phyloP scores from a whole-genome alignment of 2,329 filamentous ascomycete species.

The Claviceps fusiformis region DNA sequence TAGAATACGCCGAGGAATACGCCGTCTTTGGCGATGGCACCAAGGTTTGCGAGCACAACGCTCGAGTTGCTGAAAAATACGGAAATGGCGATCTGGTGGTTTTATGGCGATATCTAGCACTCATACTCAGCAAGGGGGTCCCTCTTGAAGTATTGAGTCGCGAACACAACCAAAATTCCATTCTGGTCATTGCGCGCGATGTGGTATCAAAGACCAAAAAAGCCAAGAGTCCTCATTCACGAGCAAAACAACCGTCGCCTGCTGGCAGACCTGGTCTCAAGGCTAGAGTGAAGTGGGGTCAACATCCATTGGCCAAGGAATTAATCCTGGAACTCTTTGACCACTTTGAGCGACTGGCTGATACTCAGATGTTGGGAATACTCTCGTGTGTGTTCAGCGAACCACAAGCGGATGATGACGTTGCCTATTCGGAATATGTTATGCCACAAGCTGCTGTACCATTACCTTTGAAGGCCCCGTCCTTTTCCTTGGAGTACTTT shows the following conservation, averaged over 20 bases:
- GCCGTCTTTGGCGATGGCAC: conserved; percentile 69
- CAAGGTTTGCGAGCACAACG: conserved; percentile 77
- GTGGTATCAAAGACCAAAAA: conserved; percentile 31
- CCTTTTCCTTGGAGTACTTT: conserved; percentile 55
- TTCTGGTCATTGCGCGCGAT: conserved; percentile 56
- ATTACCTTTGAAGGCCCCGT: conserved; percentile 49
- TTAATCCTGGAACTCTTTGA: conserved; percentile 49
- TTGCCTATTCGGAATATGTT: conserved; percentile 43
- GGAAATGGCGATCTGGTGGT: conserved; percentile 60
- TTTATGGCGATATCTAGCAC: conserved; percentile 69
- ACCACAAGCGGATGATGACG: conserved; percentile 37
- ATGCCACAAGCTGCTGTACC: conserved; percentile 47
- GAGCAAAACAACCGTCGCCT: not conserved
- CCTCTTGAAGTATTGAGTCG: conserved; percentile 51
- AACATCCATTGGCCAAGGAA: conserved; percentile 48
- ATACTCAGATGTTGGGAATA: conserved; percentile 61
- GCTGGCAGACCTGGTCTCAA: conserved; percentile 23
- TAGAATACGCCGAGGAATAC: conserved; percentile 64
- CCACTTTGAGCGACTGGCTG: conserved; percentile 47
- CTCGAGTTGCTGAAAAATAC: conserved; percentile 57
- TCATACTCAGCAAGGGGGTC: conserved; percentile 66
- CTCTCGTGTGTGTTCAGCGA: conserved; percentile 57
- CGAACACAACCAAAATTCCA: conserved; percentile 40
- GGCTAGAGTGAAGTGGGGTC: conserved; percentile 55
- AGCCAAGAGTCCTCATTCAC: not conserved